Evolutionary conservation across 257 asterid genomes (phyloP).

Genomic region (Salvia miltiorrhiza): DNA sequence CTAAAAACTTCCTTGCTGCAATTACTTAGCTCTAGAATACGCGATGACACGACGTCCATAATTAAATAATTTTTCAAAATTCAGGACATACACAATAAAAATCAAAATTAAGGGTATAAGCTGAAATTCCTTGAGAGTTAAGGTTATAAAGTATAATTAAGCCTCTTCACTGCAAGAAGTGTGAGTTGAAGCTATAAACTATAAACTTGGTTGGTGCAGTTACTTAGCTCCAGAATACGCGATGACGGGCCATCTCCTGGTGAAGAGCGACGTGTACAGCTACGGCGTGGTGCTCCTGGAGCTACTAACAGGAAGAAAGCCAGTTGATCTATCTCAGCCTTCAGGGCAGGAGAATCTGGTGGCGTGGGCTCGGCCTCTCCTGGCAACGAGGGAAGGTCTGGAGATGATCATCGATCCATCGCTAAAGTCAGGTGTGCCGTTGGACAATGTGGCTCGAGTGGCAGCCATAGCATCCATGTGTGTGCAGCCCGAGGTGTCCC

Average conservation of each 20-base stretch:
- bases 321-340: conserved; percentile 83
- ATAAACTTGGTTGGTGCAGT: no score
- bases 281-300: conserved; percentile 95
- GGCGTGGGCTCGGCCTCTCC: conserved; percentile 90
- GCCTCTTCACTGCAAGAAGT: neutral
- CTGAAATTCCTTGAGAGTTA: no score
- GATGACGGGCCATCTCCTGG: conserved; percentile 97
- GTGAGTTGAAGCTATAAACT: neutral
- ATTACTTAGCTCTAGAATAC: no score
- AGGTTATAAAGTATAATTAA: no score
- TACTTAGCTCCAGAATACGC: conserved; percentile 97
- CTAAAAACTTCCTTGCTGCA: no score
- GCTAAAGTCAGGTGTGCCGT: conserved; percentile 30
- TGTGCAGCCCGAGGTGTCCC: conserved; percentile 93
- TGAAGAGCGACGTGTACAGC: conserved; percentile 94
- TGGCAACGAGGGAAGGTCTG: conserved; percentile 56
- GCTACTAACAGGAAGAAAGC: conserved; percentile 85
- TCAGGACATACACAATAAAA: no score
- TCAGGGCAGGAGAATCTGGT: conserved; percentile 90
- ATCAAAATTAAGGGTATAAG: no score
- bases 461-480: conserved; percentile 97
- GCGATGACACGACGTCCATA: no score
- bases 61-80: no score
- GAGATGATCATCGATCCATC: conserved; percentile 56
- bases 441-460: conserved; percentile 58